phyloP scores from a whole-genome alignment of 2,329 filamentous ascomycete species.

The Phialemoniopsis sp. region DNA sequence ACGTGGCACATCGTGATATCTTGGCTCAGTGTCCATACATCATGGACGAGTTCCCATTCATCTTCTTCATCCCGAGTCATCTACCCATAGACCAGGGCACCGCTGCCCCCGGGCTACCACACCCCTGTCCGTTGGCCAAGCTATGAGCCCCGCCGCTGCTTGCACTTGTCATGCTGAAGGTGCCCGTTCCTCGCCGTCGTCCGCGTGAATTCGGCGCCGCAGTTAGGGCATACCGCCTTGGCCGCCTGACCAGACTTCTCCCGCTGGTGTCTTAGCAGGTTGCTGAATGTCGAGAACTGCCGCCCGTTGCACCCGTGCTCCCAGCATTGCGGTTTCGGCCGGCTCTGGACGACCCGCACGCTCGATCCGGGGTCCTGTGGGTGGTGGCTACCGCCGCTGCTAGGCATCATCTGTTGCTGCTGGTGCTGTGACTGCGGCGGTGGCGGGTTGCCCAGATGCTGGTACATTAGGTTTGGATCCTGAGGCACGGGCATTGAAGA shows the following conservation, averaged over 20 bases:
- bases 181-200: constrained; percentile 88
- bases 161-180: constrained; percentile 84
- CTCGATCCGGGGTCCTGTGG: constrained; percentile 19
- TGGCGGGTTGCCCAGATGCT: background rate
- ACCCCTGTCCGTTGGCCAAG: background rate
- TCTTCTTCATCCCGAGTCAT: no score
- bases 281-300: constrained; percentile 95
- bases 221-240: constrained; percentile 86
- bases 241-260: constrained; percentile 90
- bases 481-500: background rate
- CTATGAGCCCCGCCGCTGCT: constrained; percentile 53
- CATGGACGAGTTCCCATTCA: no score
- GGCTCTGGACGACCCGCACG: constrained; percentile 68
- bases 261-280: constrained; percentile 84
- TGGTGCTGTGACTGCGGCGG: background rate
- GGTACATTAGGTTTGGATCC: constrained; percentile 21
- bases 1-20: no score
- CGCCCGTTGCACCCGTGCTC: constrained; percentile 95
- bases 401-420: constrained; percentile 6
- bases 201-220: constrained; percentile 88
- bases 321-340: constrained; percentile 95
- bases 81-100: no score
- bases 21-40: no score
- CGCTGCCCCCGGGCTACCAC: no score
- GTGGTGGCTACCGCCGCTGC: constrained; percentile 16